Conservation (phyloP, 257 asterid genomes). For the Ligustrum vulgare region DNA sequence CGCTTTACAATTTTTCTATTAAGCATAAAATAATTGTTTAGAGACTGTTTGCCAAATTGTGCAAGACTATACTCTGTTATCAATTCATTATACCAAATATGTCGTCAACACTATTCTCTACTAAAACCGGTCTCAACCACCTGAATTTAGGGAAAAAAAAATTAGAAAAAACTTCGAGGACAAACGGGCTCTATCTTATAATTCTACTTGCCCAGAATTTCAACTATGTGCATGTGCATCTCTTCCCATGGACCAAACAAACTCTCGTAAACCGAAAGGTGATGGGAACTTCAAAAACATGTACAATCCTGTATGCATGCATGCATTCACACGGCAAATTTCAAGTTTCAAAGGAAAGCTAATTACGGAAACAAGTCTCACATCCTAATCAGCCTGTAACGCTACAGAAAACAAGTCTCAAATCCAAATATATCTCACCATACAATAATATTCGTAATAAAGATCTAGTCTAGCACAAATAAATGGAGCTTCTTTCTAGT, state of each 20-base stretch:
- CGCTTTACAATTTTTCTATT: no score
- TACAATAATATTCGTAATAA: background rate
- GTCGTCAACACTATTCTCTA: no score
- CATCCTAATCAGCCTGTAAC: background rate
- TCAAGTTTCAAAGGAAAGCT: background rate
- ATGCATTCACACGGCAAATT: background rate
- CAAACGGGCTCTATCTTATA: no score
- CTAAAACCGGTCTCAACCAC: background rate
- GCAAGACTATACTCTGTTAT: no score
- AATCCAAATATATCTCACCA: constrained; percentile 21
- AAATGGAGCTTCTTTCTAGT: constrained; percentile 28
- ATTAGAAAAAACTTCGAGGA: no score
- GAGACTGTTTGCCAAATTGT: no score
- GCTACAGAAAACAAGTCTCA: constrained; percentile 8
- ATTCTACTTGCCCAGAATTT: background rate
- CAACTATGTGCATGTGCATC: background rate
- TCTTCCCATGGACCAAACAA: no score
- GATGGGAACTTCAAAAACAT: no score
- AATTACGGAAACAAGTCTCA: background rate
- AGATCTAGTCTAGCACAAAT: constrained; percentile 9
- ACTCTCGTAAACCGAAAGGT: no score
- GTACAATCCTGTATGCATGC: background rate
- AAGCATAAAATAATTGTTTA: no score
- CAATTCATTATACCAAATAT: no score
- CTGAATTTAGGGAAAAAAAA: no score